Percentiles rank a stretch among this genome's conserved stretches.
phyloP scores from a whole-genome alignment of 192 early-diverging fungal species.

The Cetraspora pellucida region DNA sequence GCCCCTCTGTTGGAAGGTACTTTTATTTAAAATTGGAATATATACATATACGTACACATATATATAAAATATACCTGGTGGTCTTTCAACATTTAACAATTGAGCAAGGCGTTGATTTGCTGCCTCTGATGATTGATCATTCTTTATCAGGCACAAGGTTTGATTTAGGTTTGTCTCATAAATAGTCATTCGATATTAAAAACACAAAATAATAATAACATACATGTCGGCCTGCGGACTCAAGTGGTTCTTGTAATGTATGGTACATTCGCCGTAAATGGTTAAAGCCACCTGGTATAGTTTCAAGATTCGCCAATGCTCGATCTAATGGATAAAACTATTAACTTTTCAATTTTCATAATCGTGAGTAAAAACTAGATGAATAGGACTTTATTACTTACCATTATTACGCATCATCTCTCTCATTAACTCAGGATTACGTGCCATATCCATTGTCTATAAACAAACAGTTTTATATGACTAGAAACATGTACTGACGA shows the following conservation, averaged over 20 bases:
- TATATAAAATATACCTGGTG: slow-evolving; percentile 40
- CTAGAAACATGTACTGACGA: background rate
- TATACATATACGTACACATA: background rate
- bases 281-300: slow-evolving; percentile 68
- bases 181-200: background rate
- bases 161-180: background rate
- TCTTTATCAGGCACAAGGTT: slow-evolving; percentile 44
- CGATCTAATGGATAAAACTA: slow-evolving; percentile 38
- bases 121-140: slow-evolving; percentile 36
- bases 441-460: slow-evolving; percentile 48
- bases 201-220: background rate
- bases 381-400: background rate
- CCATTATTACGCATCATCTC: slow-evolving; percentile 65
- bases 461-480: background rate
- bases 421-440: slow-evolving; percentile 65
- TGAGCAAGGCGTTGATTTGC: slow-evolving; percentile 55
- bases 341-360: background rate
- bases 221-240: slow-evolving; percentile 49
- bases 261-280: slow-evolving; percentile 62
- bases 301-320: slow-evolving; percentile 66
- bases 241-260: slow-evolving; percentile 59
- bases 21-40: background rate
- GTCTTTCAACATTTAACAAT: slow-evolving; percentile 54
- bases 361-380: background rate
- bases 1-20: slow-evolving; percentile 39